A percentile compares a stretch with the other conserved stretches of the same genome.
phyloP scores from a whole-genome alignment of 495 filamentous ascomycete genomes.

The Choiromyces venosus region DNA sequence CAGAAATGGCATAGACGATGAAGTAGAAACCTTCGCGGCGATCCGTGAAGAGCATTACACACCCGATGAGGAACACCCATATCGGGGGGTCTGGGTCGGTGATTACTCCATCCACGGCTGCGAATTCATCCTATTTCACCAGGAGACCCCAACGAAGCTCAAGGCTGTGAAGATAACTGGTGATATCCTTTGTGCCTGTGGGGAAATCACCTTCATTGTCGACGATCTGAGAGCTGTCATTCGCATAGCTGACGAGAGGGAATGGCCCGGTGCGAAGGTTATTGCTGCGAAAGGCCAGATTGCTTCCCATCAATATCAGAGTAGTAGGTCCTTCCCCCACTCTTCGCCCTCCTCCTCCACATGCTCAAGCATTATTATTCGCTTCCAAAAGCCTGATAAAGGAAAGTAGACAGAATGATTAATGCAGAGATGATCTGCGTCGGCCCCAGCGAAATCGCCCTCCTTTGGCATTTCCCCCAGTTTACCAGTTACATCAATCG shows the following conservation, averaged over 20 bases:
- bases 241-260: conserved; percentile 57
- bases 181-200: conserved; percentile 70
- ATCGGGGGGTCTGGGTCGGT: conserved; percentile 84
- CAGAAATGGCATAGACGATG: conserved; percentile 54
- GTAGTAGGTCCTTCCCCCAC: conserved; percentile 53
- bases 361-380: conserved; percentile 2
- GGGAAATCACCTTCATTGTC: conserved; percentile 71
- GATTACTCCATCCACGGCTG: conserved; percentile 84
- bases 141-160: conserved; percentile 53
- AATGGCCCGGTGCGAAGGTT: conserved; percentile 69
- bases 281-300: conserved; percentile 72
- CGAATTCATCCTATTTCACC: conserved; percentile 76
- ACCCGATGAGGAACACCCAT: conserved; percentile 72
- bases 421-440: conserved; percentile 70
- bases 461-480: conserved; percentile 65
- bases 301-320: conserved; percentile 60
- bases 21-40: conserved; percentile 68
- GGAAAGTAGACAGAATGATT: conserved; percentile 60
- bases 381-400: neutral
- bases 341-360: neutral
- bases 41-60: conserved; percentile 66
- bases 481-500: conserved; percentile 72
- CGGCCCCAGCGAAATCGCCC: conserved; percentile 67
- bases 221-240: conserved; percentile 65
- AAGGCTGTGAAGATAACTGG: conserved; percentile 87